A percentile compares a stretch with the other conserved stretches of the same genome.
phyloP scores from a whole-genome alignment of 495 filamentous ascomycete species.

The Xylaria scruposa region DNA sequence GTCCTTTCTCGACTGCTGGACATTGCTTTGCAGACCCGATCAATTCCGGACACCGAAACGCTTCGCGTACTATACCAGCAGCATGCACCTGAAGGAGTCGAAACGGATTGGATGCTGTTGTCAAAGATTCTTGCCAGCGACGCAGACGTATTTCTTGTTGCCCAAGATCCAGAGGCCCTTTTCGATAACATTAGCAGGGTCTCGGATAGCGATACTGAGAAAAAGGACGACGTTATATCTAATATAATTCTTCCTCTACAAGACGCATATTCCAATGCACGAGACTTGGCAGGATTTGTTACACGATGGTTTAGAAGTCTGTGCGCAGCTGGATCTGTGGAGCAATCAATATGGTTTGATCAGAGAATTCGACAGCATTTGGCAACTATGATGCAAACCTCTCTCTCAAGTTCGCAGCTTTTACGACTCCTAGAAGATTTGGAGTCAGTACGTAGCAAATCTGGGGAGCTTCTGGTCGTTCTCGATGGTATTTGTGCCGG shows the following conservation, averaged over 20 bases:
- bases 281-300: constrained; percentile 72
- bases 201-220: constrained; percentile 29
- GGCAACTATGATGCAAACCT: constrained; percentile 47
- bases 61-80: constrained; percentile 50
- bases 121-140: constrained; percentile 68
- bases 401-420: constrained; percentile 56
- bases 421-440: constrained; percentile 52
- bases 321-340: constrained; percentile 48
- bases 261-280: constrained; percentile 66
- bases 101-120: constrained; percentile 67
- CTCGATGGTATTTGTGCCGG: constrained; percentile 56
- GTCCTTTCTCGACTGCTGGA: constrained; percentile 36
- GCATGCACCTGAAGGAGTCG: constrained; percentile 45
- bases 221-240: constrained; percentile 36
- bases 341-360: constrained; percentile 65
- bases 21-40: constrained; percentile 34
- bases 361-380: constrained; percentile 59
- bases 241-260: constrained; percentile 65
- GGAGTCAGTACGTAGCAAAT: constrained; percentile 35
- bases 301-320: constrained; percentile 70
- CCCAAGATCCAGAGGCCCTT: constrained; percentile 16
- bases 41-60: constrained; percentile 38
- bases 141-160: constrained; percentile 68
- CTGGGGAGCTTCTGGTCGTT: constrained; percentile 47
- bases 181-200: constrained; percentile 33